Evolutionary conservation across 371 early-diverging fungal species (phyloP).

Genomic region (Apophysomyces variabilis): DNA sequence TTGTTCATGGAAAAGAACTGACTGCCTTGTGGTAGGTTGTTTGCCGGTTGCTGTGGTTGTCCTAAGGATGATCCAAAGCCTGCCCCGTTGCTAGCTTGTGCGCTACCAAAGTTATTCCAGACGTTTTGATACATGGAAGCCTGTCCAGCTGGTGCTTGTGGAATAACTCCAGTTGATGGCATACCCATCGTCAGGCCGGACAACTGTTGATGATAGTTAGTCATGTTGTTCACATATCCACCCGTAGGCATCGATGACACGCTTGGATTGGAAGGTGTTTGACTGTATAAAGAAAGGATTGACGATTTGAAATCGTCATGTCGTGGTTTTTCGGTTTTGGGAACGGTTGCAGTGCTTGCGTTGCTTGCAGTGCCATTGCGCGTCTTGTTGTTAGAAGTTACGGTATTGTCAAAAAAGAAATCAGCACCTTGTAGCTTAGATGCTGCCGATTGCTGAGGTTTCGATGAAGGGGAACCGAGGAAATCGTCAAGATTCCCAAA

Average conservation of each 20-base stretch:
- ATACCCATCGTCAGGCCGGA: slow-evolving; percentile 37
- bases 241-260: slow-evolving; percentile 23
- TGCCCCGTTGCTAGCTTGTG: slow-evolving; percentile 11
- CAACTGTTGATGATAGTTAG: slow-evolving; percentile 42
- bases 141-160: slow-evolving; percentile 25
- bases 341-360: slow-evolving; percentile 20
- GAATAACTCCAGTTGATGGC: slow-evolving; percentile 23
- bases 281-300: slow-evolving; percentile 59
- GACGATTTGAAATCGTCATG: slow-evolving; percentile 59
- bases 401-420: slow-evolving; percentile 36
- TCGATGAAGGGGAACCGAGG: slow-evolving; percentile 36
- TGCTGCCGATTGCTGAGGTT: slow-evolving; percentile 22
- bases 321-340: slow-evolving; percentile 22
- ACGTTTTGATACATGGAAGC: slow-evolving; percentile 16
- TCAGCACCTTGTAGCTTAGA: slow-evolving; percentile 50
- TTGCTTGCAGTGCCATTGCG: slow-evolving; percentile 17
- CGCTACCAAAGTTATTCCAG: slow-evolving; percentile 28
- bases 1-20: slow-evolving; percentile 38
- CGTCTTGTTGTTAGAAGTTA: slow-evolving; percentile 20
- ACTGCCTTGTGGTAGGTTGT: slow-evolving; percentile 42
- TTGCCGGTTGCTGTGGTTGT: slow-evolving; percentile 20
- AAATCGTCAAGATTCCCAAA: slow-evolving; percentile 50
- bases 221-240: slow-evolving; percentile 23
- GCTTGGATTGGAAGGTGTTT: slow-evolving; percentile 17
- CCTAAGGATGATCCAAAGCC: neutral